Evolutionary conservation across 805 yeast genomes (phyloP).

Genomic region (Zygotorulaspora sp.): DNA sequence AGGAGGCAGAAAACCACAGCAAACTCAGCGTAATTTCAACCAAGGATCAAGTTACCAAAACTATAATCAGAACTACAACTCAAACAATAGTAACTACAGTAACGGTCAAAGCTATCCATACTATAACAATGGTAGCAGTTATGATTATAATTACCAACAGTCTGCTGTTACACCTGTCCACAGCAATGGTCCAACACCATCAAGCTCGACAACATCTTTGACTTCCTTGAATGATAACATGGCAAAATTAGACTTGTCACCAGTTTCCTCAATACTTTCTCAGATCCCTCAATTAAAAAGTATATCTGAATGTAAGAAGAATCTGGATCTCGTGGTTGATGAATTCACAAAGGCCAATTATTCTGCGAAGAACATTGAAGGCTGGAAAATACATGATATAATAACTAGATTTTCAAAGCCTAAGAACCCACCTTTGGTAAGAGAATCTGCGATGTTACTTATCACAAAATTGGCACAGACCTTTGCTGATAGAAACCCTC

Average conservation of each 20-base stretch:
- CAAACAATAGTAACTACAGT: conserved; percentile 10
- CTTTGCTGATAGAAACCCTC: conserved; percentile 64
- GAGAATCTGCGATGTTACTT: conserved; percentile 72
- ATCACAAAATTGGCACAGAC: conserved; percentile 54
- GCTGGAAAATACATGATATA: conserved; percentile 63
- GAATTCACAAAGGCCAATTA: conserved; percentile 37
- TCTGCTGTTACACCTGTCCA: conserved; percentile 36
- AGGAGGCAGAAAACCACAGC: conserved; percentile 14
- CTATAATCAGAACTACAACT: conserved; percentile 13
- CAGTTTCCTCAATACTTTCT: conserved; percentile 55
- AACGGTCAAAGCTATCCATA: conserved; percentile 18
- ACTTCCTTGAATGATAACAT: conserved; percentile 68
- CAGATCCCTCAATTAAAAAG: conserved; percentile 31
- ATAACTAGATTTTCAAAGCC: conserved; percentile 63
- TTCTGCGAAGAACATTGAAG: conserved; percentile 42
- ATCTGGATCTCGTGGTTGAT: conserved; percentile 42
- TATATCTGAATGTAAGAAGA: conserved; percentile 37
- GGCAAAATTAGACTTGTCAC: conserved; percentile 58
- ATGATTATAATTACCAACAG: conserved; percentile 30
- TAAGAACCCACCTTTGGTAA: conserved; percentile 65
- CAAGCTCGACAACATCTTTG: conserved; percentile 67
- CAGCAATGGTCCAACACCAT: conserved; percentile 38
- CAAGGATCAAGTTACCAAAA: conserved; percentile 17
- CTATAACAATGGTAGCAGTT: conserved; percentile 15
- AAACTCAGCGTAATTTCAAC: conserved; percentile 14